A percentile compares a stretch with the other conserved stretches of the same genome.
These are phyloP conservation scores for Trypanosoma caninum DNA, from an alignment of 208 protist genomes.

Conservation along the genomic window DNA sequence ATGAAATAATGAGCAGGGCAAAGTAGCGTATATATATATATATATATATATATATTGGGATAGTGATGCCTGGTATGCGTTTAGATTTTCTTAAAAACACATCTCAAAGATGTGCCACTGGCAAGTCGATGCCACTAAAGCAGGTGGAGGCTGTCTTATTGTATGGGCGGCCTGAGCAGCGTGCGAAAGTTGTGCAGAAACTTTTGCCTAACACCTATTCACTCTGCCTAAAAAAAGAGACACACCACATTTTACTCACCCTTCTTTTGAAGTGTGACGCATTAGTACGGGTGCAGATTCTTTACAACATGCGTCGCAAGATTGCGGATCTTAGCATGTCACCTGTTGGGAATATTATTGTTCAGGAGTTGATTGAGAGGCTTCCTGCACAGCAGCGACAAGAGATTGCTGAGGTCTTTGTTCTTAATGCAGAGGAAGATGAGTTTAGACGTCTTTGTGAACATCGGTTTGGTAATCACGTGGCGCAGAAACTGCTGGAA, in stretches of 20 bases:
- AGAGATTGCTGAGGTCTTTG: constrained; percentile 82
- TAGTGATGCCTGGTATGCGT: constrained; percentile 58
- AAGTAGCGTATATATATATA: background rate
- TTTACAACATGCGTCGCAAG: constrained; percentile 81
- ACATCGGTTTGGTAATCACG: constrained; percentile 84
- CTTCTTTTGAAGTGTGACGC: constrained; percentile 76
- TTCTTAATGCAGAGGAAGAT: constrained; percentile 74
- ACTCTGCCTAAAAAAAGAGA: constrained; percentile 70
- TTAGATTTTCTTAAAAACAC: constrained; percentile 87
- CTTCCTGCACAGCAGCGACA: constrained; percentile 65
- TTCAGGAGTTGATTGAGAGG: constrained; percentile 79
- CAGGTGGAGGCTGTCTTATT: constrained; percentile 87
- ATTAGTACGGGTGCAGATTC: constrained; percentile 67
- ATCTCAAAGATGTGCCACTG: constrained; percentile 76
- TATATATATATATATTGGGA: background rate
- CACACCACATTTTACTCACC: constrained; percentile 74
- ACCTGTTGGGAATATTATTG: constrained; percentile 72
- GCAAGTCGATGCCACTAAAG: constrained; percentile 72
- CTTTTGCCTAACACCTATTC: constrained; percentile 66
- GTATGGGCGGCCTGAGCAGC: constrained; percentile 82
- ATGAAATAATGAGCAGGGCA: background rate
- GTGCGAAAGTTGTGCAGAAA: constrained; percentile 79
- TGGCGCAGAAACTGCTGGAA: constrained; percentile 85
- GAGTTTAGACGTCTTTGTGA: constrained; percentile 72
- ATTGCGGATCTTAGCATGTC: constrained; percentile 63